Percentiles rank a stretch among this genome's conserved stretches.
phyloP scores from a whole-genome alignment of 2,329 filamentous ascomycete genomes.

The Fusarium secorum region DNA sequence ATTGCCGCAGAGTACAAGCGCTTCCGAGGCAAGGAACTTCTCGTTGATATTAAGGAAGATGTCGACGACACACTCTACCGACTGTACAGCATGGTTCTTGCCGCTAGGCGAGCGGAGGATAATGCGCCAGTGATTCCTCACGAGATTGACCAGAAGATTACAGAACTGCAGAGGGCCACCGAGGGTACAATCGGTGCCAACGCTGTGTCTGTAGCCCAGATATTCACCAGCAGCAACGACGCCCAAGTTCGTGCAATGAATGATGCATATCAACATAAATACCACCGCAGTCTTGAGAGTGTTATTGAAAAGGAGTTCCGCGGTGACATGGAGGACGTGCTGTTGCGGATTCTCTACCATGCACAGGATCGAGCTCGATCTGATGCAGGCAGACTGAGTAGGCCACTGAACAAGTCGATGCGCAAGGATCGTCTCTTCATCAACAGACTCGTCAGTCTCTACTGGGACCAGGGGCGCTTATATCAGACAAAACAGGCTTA shows the following conservation, averaged over 20 bases:
- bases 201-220: slow-evolving; percentile 44
- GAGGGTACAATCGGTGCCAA: slow-evolving; percentile 45
- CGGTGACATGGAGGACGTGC: slow-evolving; percentile 47
- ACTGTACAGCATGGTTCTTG: slow-evolving; percentile 47
- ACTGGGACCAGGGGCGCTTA: slow-evolving; percentile 44
- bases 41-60: slow-evolving; percentile 45
- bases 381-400: slow-evolving; percentile 40
- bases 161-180: slow-evolving; percentile 45
- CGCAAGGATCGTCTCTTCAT: slow-evolving; percentile 46
- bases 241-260: slow-evolving; percentile 44
- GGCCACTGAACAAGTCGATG: slow-evolving; percentile 38
- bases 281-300: slow-evolving; percentile 44
- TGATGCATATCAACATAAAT: slow-evolving; percentile 45
- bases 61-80: slow-evolving; percentile 44
- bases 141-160: slow-evolving; percentile 47
- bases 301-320: slow-evolving; percentile 49
- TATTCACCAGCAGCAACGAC: slow-evolving; percentile 45
- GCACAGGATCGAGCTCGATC: slow-evolving; percentile 35
- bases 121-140: slow-evolving; percentile 33
- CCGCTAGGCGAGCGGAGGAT: slow-evolving; percentile 42
- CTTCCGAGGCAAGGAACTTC: slow-evolving; percentile 41
- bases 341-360: slow-evolving; percentile 43
- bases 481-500: slow-evolving; percentile 61
- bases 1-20: slow-evolving; percentile 45
- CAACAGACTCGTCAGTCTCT: slow-evolving; percentile 44